Evolutionary conservation across 352 stramenopile species (phyloP).

Genomic region (Aphanomyces invadans): DNA sequence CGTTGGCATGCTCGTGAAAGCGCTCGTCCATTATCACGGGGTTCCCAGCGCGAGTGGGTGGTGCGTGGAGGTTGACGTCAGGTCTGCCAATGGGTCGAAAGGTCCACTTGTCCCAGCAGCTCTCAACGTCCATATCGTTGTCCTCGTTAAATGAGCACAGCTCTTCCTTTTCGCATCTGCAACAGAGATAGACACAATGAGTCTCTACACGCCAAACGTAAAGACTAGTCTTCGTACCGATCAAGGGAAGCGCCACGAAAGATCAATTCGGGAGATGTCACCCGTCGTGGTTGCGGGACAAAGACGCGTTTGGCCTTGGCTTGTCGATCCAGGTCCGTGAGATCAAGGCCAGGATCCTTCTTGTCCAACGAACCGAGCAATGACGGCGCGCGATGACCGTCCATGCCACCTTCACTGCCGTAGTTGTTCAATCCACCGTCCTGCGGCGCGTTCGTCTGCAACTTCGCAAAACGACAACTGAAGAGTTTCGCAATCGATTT

Average conservation of each 20-base stretch:
- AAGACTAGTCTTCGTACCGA: constrained; percentile 12
- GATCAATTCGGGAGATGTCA: constrained; percentile 29
- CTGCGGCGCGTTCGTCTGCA: constrained; percentile 22
- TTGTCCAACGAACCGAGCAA: neutral
- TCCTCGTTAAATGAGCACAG: constrained; percentile 9
- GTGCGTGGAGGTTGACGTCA: constrained; percentile 29
- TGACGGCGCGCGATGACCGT: neutral
- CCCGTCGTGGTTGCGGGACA: constrained; percentile 25
- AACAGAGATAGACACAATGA: too few relatives aligned
- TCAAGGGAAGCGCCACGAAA: constrained; percentile 26
- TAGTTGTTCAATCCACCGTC: neutral
- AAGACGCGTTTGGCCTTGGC: constrained; percentile 21
- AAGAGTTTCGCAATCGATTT: constrained; percentile 3
- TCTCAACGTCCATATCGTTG: neutral
- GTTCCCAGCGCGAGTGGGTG: constrained; percentile 26
- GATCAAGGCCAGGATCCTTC: constrained; percentile 5
- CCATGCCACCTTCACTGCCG: neutral
- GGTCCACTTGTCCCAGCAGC: constrained; percentile 21
- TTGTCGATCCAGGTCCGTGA: neutral
- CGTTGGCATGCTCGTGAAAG: constrained; percentile 28
- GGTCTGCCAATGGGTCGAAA: constrained; percentile 28
- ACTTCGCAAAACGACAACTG: constrained; percentile 26
- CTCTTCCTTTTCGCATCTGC: constrained; percentile 26
- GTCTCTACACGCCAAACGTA: too few relatives aligned
- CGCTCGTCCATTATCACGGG: constrained; percentile 28